Evolutionary conservation across 108 stramenopile species (phyloP), one percentile per base, ranked within the genome.

Genomic region (Cyclotella choctawhatcheeana): DNA sequence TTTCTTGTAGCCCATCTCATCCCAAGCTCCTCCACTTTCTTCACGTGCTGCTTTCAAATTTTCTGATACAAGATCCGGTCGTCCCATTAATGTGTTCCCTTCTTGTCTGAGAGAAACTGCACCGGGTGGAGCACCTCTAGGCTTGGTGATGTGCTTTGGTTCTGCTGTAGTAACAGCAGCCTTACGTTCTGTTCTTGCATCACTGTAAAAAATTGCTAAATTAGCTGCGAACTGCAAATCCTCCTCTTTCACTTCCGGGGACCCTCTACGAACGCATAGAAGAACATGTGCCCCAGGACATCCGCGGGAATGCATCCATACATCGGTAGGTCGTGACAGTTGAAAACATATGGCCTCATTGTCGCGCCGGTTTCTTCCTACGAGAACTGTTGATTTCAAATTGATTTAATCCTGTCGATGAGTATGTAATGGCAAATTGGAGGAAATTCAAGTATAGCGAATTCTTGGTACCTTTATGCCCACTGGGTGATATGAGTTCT

Each of bases 241-340:
- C 31, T 83, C 92, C 22, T 86, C 82, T 7, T 83, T 89, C 4
- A 82, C 81, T 47, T 73, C 63, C 13, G 87, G 83, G 20, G 82
- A 65, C 24, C 89, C 87, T 59, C 89, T 83, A 44, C 92, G 71
- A 35, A 84, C 78, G 33, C 84, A 83, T 30, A 96, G 71, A 8
- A 96, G 59, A 0, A 96, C 89, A 64, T 96, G 95, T 0, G 95
- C 95, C 29, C 95, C 95, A 0, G 93, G 93, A 27, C 82, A 85
- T n/a, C 90, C 90, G 1, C 91, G 73, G 8, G 85, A 80, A 65
- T 96, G 95, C 85, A 93, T 84, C 95, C 95, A 96, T 44, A 93
- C 72, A 71, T 96, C 95, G 16, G 86, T 79, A 35, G 84, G 82
- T 29, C 84, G 80, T 3, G 92, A 92, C 3, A 87, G 73, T 43